Evolutionary conservation across 2,329 filamentous ascomycete genomes (phyloP), one percentile per base, ranked within the genome.

Genomic region (Calonectria hongkongensis): DNA sequence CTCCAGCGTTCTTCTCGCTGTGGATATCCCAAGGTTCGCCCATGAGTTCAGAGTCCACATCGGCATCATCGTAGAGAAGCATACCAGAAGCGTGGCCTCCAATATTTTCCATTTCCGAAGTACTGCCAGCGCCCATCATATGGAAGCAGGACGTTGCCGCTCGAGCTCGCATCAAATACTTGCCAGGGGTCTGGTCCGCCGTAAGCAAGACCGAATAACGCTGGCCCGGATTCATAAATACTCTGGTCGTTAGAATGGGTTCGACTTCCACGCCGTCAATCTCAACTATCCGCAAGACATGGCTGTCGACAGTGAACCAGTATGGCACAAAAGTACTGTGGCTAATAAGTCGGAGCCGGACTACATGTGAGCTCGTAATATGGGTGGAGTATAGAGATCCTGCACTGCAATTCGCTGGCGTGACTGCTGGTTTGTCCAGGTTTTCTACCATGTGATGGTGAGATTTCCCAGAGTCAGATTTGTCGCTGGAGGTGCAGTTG

Each of bases 241-340:
- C 66, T 75, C 72, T 83, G 82, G 43, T 81, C 0, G 87, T 85
- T 60, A 86, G 84, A 5, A 83, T 79, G 15, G 85, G 84, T 33
- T 89, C 85, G 2, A 84, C 86, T 73, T 87, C 89, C 6, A 89
- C 84, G 4, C 88, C 88, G 70, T 89, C 88, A 18, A 89, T 84
- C 76, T 89, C 88, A 47, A 80, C 73, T 30, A 80, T 78, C 15
- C 74, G 65, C n/a, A 79, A 74, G 28, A 70, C 67, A 51, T 88
- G 86, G 50, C 82, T 85, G 73, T 88, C 86, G 54, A 89, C 86
- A 51, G 83, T 84, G 70, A 89, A 84, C 66, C 82, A 85, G 74
- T 83, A 83, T 6, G 83, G 82, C 28, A 83, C 79, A 68, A 83
- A 84, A 4, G 83, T 83, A 33, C 83, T 84, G 47, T 84, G 80